Evolutionary conservation across 2,329 filamentous ascomycete genomes (phyloP).

Genomic region (Rhexocercosporidium sp.): DNA sequence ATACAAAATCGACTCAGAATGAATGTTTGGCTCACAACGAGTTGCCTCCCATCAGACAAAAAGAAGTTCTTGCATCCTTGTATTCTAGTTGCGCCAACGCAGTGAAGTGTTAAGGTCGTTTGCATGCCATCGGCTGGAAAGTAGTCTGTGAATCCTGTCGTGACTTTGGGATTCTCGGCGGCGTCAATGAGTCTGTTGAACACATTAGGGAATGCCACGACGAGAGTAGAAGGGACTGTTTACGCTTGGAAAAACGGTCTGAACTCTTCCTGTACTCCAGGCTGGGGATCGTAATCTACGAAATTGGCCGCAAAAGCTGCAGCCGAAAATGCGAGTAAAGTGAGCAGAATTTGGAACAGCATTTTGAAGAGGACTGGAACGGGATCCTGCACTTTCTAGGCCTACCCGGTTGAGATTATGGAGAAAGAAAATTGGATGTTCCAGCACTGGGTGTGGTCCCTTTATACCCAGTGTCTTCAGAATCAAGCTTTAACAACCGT

Average conservation of each 20-base stretch:
- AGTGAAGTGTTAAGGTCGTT: background rate
- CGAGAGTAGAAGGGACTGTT: background rate
- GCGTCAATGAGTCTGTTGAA: background rate
- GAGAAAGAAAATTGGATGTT: no score
- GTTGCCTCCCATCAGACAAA: background rate
- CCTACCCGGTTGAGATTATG: no score
- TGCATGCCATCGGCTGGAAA: slow-evolving; percentile 1
- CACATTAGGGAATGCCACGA: background rate
- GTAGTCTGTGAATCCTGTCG: background rate
- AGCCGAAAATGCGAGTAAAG: background rate
- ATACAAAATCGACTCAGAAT: background rate
- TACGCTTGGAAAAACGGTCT: background rate
- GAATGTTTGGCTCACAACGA: background rate
- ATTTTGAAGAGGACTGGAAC: no score
- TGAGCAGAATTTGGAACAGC: no score
- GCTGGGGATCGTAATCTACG: background rate
- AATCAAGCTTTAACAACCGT: no score
- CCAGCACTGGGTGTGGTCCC: no score
- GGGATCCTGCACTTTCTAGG: no score
- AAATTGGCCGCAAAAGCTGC: background rate
- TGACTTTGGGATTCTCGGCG: background rate
- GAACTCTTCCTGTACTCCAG: background rate
- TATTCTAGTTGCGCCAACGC: background rate
- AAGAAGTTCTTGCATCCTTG: background rate
- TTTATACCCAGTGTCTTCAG: no score